These are phyloP conservation scores for Telopea speciosissima DNA, from an alignment of 177 flowering plant genomes.

Conservation along the genomic window DNA sequence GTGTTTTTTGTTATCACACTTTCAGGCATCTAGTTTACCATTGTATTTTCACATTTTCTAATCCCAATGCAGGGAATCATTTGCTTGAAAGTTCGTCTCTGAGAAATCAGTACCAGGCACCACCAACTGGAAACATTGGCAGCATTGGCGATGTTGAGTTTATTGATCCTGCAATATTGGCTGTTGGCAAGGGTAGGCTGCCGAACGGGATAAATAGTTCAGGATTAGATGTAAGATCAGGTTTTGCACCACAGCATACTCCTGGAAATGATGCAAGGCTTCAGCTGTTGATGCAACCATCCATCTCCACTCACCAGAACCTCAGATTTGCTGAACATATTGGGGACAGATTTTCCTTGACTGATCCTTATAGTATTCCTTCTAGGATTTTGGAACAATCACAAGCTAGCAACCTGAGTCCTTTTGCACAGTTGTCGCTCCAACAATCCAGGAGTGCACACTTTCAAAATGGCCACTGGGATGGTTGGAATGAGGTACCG, in stretches of 20 bases:
- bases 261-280: slow-evolving; percentile 66
- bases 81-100: slow-evolving; percentile 19
- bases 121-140: slow-evolving; percentile 18
- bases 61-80: slow-evolving; percentile 26
- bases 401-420: slow-evolving; percentile 36
- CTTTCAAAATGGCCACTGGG: slow-evolving; percentile 53
- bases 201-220: slow-evolving; percentile 39
- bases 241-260: slow-evolving; percentile 32
- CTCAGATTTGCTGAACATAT: slow-evolving; percentile 38
- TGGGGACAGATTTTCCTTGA: slow-evolving; percentile 38
- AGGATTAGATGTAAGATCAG: slow-evolving; percentile 41
- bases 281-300: slow-evolving; percentile 61
- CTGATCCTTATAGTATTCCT: slow-evolving; percentile 43
- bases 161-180: slow-evolving; percentile 52
- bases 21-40: neutral
- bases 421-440: slow-evolving; percentile 42
- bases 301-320: slow-evolving; percentile 51
- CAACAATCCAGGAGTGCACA: slow-evolving; percentile 50
- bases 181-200: slow-evolving; percentile 79
- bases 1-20: neutral
- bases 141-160: slow-evolving; percentile 30
- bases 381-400: slow-evolving; percentile 50
- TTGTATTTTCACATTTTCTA: no score
- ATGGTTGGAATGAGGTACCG: slow-evolving; percentile 58
- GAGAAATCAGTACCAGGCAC: slow-evolving; percentile 21